These are phyloP conservation scores for Diplogelasinospora grovesii DNA, from an alignment of 495 filamentous ascomycete species.

Conservation along the genomic window DNA sequence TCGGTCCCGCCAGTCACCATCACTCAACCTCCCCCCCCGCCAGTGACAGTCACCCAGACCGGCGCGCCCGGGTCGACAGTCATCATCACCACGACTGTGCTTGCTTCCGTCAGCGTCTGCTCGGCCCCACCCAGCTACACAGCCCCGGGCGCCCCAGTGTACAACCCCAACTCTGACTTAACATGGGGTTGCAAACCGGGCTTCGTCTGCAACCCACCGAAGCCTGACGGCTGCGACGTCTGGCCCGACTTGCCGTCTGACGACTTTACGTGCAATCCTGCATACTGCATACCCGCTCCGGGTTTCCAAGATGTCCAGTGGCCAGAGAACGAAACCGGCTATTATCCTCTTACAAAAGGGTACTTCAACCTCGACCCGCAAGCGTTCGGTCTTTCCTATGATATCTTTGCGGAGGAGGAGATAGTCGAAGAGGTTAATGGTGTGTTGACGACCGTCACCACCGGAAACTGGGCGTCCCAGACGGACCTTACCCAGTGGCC, in stretches of 20 bases:
- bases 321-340: slow-evolving; percentile 35
- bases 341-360: slow-evolving; percentile 45
- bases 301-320: slow-evolving; percentile 33
- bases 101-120: slow-evolving; percentile 26
- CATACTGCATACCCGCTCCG: slow-evolving; percentile 48
- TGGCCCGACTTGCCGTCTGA: slow-evolving; percentile 46
- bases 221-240: slow-evolving; percentile 44
- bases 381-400: slow-evolving; percentile 55
- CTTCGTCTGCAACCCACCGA: slow-evolving; percentile 49
- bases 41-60: neutral
- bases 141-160: neutral
- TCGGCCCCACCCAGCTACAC: slow-evolving; percentile 16
- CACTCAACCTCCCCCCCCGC: slow-evolving; percentile 11
- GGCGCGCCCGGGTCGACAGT: neutral
- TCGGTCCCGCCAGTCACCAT: slow-evolving; percentile 7
- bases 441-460: slow-evolving; percentile 25
- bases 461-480: slow-evolving; percentile 43
- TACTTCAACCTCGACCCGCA: slow-evolving; percentile 62
- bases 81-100: slow-evolving; percentile 13
- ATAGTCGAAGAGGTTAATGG: slow-evolving; percentile 16
- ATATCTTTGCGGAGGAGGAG: slow-evolving; percentile 45
- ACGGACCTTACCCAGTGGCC: slow-evolving; percentile 33
- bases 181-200: slow-evolving; percentile 61
- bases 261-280: slow-evolving; percentile 47
- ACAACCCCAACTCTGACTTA: slow-evolving; percentile 19